phyloP scores from a whole-genome alignment of 495 filamentous ascomycete species.

The Aspergillus incahuasiensis region DNA sequence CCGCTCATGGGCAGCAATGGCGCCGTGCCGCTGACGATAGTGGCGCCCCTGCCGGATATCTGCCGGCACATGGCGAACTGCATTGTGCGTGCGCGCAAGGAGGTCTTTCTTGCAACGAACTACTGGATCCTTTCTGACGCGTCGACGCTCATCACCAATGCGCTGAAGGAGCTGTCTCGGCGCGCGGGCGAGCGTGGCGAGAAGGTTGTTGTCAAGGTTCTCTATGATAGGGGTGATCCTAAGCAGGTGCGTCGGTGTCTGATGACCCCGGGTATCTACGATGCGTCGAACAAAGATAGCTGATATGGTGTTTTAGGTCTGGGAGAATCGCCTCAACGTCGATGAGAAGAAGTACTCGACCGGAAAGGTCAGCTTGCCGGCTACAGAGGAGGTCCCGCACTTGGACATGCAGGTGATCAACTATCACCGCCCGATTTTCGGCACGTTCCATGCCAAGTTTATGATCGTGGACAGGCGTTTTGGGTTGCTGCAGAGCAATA shows the following conservation, averaged over 20 bases:
- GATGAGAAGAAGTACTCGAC: conserved; percentile 52
- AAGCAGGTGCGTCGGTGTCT: conserved; percentile 56
- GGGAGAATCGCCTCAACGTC: conserved; percentile 60
- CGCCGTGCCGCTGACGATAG: conserved; percentile 61
- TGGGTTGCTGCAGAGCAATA: conserved; percentile 67
- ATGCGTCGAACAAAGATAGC: too few species aligned
- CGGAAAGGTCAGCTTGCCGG: conserved; percentile 53
- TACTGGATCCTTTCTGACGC: conserved; percentile 69
- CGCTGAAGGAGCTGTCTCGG: conserved; percentile 61
- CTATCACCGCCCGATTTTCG: conserved; percentile 65
- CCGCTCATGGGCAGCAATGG: conserved; percentile 66
- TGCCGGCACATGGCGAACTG: conserved; percentile 69
- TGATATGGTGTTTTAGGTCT: neutral
- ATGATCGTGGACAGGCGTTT: conserved; percentile 68
- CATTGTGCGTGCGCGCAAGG: conserved; percentile 65
- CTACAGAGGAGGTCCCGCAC: conserved; percentile 59
- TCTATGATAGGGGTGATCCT: conserved; percentile 67
- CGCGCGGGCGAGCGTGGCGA: conserved; percentile 55
- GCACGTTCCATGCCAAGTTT: conserved; percentile 75
- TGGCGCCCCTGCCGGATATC: conserved; percentile 65
- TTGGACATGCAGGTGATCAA: conserved; percentile 70
- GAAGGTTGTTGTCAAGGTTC: conserved; percentile 64
- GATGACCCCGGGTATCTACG: too few species aligned
- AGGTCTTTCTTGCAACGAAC: conserved; percentile 70
- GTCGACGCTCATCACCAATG: conserved; percentile 61